Base-by-base conservation (phyloP, 331 rosid species). In the Pyracantha coccinea region DNA sequence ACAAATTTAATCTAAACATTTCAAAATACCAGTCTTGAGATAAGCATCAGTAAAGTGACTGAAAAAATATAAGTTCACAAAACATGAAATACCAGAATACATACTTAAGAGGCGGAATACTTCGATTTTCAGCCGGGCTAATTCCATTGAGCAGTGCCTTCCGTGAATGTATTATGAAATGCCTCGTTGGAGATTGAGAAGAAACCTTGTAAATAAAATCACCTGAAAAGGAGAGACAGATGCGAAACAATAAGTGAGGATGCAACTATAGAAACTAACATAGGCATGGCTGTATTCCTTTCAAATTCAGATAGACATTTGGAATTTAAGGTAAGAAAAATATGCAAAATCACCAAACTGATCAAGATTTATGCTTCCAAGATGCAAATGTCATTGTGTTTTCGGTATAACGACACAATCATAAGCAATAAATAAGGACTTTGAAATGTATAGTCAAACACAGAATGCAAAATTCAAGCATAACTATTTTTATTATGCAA, bases 121-220 rank as follows among this genome's bases (percentile, higher is more conserved):
- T 89, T 75, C 99, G 89, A 86, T 94, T 94, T 82, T 94, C 99
- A 83, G 99, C 95, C 33, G 99, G 99, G 82, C 95, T 94, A 50
- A 94, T 87, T 86, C 99, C 97, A 79, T 92, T 94, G 73, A 94
- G 97, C 62, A 94, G 77, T 63, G 97, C 99, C 80, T 92, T 94
- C 79, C 99, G 89, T 17, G 99, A 94, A 86, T 94, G 99, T 66
- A 94, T 90, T 74, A 94, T 79, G 67, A 94, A 94, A 84, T 94
- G 99, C 82, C 87, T 88, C 63, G 97, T 84, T 67, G 99, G 99
- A 29, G 99, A 94, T 68, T 80, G 74, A 78, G 96, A 92, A 78
- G 99, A 90, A 73, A 92, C 99, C 76, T 81, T 90, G 87, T 82
- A 81, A 79, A 94, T 87, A 86, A 94, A 94, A 80, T 90, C 97